These are phyloP conservation scores for Samsoniella hepiali DNA, from an alignment of 2,329 filamentous ascomycete species.

Conservation along the genomic window DNA sequence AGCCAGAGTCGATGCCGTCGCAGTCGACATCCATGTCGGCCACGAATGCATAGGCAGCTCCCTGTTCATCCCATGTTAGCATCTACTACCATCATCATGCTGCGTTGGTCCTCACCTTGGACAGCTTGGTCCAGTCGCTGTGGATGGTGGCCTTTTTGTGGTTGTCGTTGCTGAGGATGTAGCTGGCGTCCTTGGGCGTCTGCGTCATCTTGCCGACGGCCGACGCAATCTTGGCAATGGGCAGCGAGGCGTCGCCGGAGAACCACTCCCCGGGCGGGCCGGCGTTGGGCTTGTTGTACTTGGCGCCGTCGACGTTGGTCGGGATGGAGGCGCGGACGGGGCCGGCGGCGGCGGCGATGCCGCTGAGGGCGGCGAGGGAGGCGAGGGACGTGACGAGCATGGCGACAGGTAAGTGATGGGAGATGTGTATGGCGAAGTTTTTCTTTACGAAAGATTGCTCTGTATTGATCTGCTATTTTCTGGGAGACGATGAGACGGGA, in stretches of 20 bases:
- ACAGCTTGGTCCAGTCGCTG: conserved; percentile 9
- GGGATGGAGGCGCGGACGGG: not conserved
- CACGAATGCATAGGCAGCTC: conserved; percentile 4
- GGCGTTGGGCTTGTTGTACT: conserved; percentile 11
- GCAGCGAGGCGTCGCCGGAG: conserved; percentile 1
- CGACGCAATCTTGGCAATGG: not conserved
- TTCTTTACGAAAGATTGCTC: not conserved
- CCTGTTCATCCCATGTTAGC: not conserved
- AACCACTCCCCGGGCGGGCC: conserved; percentile 1
- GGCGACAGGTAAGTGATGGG: not conserved
- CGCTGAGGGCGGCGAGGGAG: not conserved
- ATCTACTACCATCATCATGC: not conserved
- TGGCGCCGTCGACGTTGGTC: conserved; percentile 7
- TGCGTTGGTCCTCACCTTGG: not conserved
- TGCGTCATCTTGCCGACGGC: conserved; percentile 1
- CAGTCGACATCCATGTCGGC: conserved; percentile 13
- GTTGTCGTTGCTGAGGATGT: conserved; percentile 12
- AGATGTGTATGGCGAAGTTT: not conserved
- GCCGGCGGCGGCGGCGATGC: not conserved
- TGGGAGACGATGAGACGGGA: not conserved
- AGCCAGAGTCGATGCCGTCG: not conserved
- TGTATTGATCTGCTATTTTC: not conserved
- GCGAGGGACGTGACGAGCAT: conserved; percentile 2
- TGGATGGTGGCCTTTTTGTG: conserved; percentile 12
- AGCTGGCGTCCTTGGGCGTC: conserved; percentile 6